Evolutionary conservation across 169 alveolate species (phyloP), one percentile per base, ranked within the genome.

Genomic region (Besnoitia besnoiti): DNA sequence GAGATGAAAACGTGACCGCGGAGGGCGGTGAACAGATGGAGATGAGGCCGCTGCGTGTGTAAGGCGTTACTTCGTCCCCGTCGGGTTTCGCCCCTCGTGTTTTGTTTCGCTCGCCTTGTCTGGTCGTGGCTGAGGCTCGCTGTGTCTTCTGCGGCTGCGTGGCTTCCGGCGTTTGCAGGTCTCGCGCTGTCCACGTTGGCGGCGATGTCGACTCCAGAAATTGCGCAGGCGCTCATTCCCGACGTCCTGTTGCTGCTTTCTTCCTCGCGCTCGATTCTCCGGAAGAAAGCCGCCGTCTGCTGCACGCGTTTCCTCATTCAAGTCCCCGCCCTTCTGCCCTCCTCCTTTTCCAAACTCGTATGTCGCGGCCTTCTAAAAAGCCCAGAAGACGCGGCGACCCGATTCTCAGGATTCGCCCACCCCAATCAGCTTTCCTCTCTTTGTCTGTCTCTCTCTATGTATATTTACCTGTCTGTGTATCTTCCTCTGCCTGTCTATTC

Each of bases 281-380:
- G 87, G 33, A 92, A 90, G 92, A 91, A 92, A 93, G 94, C 95
- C 50, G 93, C 90, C n/a, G 91, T 94, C 12, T 92, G 95, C 90
- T 75, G 89, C 85, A 75, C 62, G 85, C 82, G 95, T n/a, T 73
- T 89, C 37, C 80, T 89, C 49, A 51, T 89, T 50, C 92, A 67
- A 75, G 47, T 44, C 33, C 95, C 95, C 0, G 90, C 91, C 33
- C 93, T 91, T 37, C 82, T 94, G 46, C 80, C 62, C 42, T 82
- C 93, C 47, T 87, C 94, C 80, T 90, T 94, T 46, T 93, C 94
- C 67, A 90, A 85, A 90, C 51, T 94, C 50, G 87, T 77, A 42
- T n/a, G 87, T 35, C 16, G 12, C 67, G 4, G 67, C 16, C 16
- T 16, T 10, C 59, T 7, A 49, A 49, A 49, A 49, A 49, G 16